Evolutionary conservation across 441 rosid genomes (phyloP).

Genomic region (Erodium trifolium): DNA sequence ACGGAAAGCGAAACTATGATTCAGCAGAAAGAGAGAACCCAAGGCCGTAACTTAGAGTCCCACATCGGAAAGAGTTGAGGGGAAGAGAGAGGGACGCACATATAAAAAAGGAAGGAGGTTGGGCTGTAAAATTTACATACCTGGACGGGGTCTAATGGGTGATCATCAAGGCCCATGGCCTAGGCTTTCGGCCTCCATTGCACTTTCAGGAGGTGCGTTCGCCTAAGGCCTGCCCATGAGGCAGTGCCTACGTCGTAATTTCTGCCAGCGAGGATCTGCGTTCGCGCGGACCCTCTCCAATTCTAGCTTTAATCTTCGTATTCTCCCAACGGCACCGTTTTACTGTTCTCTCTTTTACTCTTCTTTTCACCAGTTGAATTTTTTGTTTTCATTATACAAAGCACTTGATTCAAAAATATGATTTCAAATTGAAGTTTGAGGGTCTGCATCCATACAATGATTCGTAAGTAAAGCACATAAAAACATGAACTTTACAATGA

Average conservation of each 20-base stretch:
- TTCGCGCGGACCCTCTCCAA: constrained; percentile 7
- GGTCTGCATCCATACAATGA: not conserved
- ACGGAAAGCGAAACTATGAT: too few species aligned
- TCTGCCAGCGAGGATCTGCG: constrained; percentile 2
- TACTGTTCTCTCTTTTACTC: too few species aligned
- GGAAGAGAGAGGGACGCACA: not conserved
- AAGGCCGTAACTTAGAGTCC: not conserved
- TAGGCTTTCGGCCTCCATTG: constrained; percentile 3
- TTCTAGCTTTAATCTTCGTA: not conserved
- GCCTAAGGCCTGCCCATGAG: constrained; percentile 7
- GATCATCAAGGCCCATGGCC: constrained; percentile 4
- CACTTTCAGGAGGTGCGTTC: not conserved
- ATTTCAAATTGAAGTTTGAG: not conserved
- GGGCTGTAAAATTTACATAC: not conserved
- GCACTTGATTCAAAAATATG: not conserved
- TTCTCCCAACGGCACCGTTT: too few species aligned
- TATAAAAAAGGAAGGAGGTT: not conserved
- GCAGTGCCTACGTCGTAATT: constrained; percentile 8
- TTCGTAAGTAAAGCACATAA: too few species aligned
- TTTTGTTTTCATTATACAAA: too few species aligned
- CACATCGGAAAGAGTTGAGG: not conserved
- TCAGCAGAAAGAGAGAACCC: too few species aligned
- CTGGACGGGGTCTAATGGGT: constrained; percentile 9
- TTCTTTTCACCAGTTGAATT: too few species aligned
- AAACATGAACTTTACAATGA: not conserved